Evolutionary conservation across 768 basidiomycete species (phyloP), one percentile per base, ranked within the genome.

Genomic region (Pleurotus citrinopileatus): DNA sequence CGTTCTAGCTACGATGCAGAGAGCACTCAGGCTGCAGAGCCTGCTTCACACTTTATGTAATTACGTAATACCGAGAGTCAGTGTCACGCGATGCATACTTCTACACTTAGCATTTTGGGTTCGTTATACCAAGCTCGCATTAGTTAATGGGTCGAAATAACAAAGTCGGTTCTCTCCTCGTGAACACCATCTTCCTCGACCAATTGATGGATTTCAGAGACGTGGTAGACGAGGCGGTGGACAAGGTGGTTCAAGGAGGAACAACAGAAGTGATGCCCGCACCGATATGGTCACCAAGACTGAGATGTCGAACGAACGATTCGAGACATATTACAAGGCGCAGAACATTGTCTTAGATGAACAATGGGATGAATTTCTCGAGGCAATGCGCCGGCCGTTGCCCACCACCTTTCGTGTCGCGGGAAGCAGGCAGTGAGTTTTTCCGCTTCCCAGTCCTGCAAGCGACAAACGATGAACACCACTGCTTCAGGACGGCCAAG

Each of bases 351-450:
- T 97, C 3, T 72, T 83, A 1, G 83, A 86, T 0, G 80, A 82
- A 1, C 91, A 98, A 66, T 98, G 93, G 91, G 78, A 84, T 0
- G 44, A 59, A 1, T 89, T 98, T 55, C 69, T 94, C 59, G 76
- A 81, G 4, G 67, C 80, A 0, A 66, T 96, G 54, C 78, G 81
- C 38, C 73, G 73, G 23, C 89, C 91, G 32, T 73, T 98, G 36
- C 97, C 97, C 3, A 96, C 93, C 0, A 97, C 95, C 0, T 99
- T 99, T 68, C 80, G 97, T 36, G 86, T 99, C 15, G 87, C 94
- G 0, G 92, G 94, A 0, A 92, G 87, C 59, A 78, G 93, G 66
- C 81, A 89, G 95, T 95, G 66, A 58, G 73, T n/a, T n/a, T n/a
- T n/a, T 71, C 37, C 57, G 32, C 29, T 36, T 48, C 26, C 20